Percentiles rank a stretch among this genome's conserved stretches.
Evolutionary conservation across 2,329 filamentous ascomycete genomes (phyloP).

Genomic region (Alternaria gaisen): DNA sequence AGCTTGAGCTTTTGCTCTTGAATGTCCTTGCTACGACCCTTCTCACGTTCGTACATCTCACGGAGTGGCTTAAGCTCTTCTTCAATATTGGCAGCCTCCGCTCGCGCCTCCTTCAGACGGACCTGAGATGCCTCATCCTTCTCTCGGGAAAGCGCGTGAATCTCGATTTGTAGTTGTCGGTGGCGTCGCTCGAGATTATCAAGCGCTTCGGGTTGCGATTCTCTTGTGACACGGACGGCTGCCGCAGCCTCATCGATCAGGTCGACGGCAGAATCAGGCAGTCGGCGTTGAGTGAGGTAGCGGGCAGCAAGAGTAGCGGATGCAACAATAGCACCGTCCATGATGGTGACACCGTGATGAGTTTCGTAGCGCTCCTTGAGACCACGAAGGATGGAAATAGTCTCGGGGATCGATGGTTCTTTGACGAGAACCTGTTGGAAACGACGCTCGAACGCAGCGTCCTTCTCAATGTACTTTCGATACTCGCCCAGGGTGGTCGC

Average conservation of each 20-base stretch:
- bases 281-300: slow-evolving; percentile 87
- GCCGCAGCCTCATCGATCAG: slow-evolving; percentile 95
- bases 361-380: slow-evolving; percentile 98
- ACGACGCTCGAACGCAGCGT: slow-evolving; percentile 95
- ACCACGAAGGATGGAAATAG: slow-evolving; percentile 96
- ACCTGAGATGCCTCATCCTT: slow-evolving; percentile 91
- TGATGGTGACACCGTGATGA: slow-evolving; percentile 96
- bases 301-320: slow-evolving; percentile 91
- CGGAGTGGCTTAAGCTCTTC: slow-evolving; percentile 91
- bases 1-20: slow-evolving; percentile 96
- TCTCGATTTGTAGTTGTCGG: slow-evolving; percentile 95
- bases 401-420: slow-evolving; percentile 87
- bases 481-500: slow-evolving; percentile 96
- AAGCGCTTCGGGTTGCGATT: slow-evolving; percentile 95
- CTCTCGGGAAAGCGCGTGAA: slow-evolving; percentile 91
- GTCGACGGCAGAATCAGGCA: slow-evolving; percentile 97
- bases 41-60: slow-evolving; percentile 95
- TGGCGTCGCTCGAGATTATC: slow-evolving; percentile 92
- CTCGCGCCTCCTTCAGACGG: slow-evolving; percentile 82
- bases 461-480: slow-evolving; percentile 98
- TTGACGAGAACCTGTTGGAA: slow-evolving; percentile 99
- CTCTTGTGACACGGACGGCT: slow-evolving; percentile 92
- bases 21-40: slow-evolving; percentile 87
- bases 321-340: slow-evolving; percentile 90
- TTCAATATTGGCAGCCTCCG: slow-evolving; percentile 91